phyloP scores from a whole-genome alignment of 306 rosid species.

The Astragalus glycyphyllos region DNA sequence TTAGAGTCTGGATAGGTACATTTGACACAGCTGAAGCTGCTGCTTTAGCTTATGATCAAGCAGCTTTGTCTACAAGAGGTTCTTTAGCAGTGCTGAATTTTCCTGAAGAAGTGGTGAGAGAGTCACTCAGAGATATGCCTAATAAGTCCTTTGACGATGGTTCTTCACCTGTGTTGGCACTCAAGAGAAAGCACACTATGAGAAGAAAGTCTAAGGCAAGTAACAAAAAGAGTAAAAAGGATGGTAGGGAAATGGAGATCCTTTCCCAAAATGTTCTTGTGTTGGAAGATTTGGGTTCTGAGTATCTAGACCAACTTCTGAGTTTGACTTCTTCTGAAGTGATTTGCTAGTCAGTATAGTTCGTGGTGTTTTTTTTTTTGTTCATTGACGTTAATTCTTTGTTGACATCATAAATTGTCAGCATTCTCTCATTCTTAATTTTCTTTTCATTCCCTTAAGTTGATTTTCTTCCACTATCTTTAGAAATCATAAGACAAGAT shows the following conservation, averaged over 20 bases:
- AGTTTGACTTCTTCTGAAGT: constrained; percentile 40
- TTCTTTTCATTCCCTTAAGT: constrained; percentile 31
- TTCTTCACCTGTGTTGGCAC: constrained; percentile 76
- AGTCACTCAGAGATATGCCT: constrained; percentile 50
- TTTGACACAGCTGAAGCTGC: constrained; percentile 90
- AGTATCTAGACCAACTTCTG: constrained; percentile 76
- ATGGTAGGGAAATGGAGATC: background rate
- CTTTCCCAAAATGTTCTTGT: constrained; percentile 53
- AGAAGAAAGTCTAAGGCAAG: constrained; percentile 37
- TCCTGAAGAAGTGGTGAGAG: constrained; percentile 59
- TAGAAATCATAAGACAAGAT: background rate
- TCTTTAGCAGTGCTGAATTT: constrained; percentile 81
- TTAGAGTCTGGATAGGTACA: constrained; percentile 93
- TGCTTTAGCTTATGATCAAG: constrained; percentile 94
- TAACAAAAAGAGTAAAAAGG: constrained; percentile 41
- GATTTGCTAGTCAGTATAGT: background rate
- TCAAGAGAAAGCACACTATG: constrained; percentile 60
- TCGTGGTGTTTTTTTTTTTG: constrained; percentile 8
- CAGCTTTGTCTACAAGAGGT: constrained; percentile 76
- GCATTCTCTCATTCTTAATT: background rate
- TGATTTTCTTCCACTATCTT: background rate
- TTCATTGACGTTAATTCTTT: constrained; percentile 32
- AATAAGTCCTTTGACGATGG: constrained; percentile 47
- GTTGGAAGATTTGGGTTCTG: constrained; percentile 79
- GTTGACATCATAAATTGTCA: constrained; percentile 9